phyloP scores from a whole-genome alignment of 1,139 yeast species.

The Wickerhamiella pararugosa region DNA sequence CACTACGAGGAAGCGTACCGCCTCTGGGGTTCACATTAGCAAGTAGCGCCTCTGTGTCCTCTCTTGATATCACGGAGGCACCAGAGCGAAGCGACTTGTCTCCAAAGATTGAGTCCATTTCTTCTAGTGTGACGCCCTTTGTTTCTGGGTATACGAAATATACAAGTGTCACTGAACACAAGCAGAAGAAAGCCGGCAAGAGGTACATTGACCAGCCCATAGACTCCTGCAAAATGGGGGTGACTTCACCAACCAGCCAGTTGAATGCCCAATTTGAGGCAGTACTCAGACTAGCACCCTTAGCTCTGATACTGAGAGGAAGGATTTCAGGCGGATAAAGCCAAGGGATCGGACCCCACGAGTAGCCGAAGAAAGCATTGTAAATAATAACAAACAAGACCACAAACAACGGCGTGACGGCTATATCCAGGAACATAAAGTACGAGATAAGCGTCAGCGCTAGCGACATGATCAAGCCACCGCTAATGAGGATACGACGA shows the following conservation, averaged over 20 bases:
- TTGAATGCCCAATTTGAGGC: constrained; percentile 94
- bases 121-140: constrained; percentile 75
- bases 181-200: constrained; percentile 66
- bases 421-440: constrained; percentile 43
- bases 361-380: constrained; percentile 74
- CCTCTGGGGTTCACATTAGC: background rate
- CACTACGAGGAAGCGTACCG: constrained; percentile 3
- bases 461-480: constrained; percentile 65
- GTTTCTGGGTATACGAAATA: constrained; percentile 72
- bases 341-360: constrained; percentile 96
- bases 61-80: constrained; percentile 13
- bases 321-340: constrained; percentile 76
- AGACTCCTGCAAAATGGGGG: constrained; percentile 66
- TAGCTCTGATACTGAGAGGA: constrained; percentile 76
- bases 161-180: constrained; percentile 55
- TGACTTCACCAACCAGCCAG: constrained; percentile 80
- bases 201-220: constrained; percentile 72
- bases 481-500: constrained; percentile 61
- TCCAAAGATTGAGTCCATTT: constrained; percentile 73
- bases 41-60: constrained; percentile 18
- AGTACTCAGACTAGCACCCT: constrained; percentile 82
- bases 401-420: constrained; percentile 54
- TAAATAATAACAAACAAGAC: constrained; percentile 62
- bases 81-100: constrained; percentile 33
- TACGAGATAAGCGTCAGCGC: constrained; percentile 53